phyloP scores from a whole-genome alignment of 176 grass and related monocot genomes.

The Phoenix dactylifera region DNA sequence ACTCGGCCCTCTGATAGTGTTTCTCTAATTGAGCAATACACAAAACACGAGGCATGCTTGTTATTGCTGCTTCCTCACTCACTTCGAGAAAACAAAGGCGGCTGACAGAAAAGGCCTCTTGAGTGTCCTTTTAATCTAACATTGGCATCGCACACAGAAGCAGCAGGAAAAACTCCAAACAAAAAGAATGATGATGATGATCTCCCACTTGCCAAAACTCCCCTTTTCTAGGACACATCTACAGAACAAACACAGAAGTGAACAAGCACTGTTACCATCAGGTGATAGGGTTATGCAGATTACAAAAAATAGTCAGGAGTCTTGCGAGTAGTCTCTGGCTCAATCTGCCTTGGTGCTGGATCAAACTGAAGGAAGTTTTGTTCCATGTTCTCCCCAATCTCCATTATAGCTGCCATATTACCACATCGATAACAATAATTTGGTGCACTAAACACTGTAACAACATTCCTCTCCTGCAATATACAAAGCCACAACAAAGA shows the following conservation, averaged over 20 bases:
- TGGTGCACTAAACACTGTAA: slow-evolving; percentile 65
- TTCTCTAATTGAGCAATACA: too few species aligned
- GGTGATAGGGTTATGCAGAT: neutral
- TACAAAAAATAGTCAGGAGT: slow-evolving; percentile 79
- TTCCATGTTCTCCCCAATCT: slow-evolving; percentile 66
- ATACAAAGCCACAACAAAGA: slow-evolving; percentile 8
- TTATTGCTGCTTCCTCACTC: too few species aligned
- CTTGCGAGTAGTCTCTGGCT: slow-evolving; percentile 52
- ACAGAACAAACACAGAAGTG: too few species aligned
- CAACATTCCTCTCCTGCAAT: slow-evolving; percentile 61
- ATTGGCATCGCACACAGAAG: neutral
- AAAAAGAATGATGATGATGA: slow-evolving; percentile 8
- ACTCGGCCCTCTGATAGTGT: too few species aligned
- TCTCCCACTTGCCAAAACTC: neutral
- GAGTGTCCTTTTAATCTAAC: neutral
- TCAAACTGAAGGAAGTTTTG: slow-evolving; percentile 75
- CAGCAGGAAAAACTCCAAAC: neutral
- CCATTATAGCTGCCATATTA: slow-evolving; percentile 69
- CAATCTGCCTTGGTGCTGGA: slow-evolving; percentile 49
- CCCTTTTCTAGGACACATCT: too few species aligned
- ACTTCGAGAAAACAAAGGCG: neutral
- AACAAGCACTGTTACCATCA: too few species aligned
- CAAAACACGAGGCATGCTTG: too few species aligned
- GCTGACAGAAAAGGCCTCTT: neutral
- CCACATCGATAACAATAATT: slow-evolving; percentile 68